These are phyloP conservation scores for Suillus occidentalis DNA, from an alignment of 768 basidiomycete species.

Conservation along the genomic window DNA sequence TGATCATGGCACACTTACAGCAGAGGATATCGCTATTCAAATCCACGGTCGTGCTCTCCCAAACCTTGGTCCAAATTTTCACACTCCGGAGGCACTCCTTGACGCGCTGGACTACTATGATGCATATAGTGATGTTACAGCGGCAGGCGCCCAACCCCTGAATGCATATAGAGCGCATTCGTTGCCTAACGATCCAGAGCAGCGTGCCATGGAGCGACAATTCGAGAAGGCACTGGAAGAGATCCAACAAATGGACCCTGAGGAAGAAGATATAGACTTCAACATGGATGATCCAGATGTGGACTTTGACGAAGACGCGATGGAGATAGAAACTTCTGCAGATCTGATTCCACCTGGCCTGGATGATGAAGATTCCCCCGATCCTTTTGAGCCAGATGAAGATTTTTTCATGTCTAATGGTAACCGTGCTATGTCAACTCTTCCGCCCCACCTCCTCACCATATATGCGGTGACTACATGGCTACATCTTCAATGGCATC, in stretches of 20 bases:
- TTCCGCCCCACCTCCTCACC: conserved; percentile 15
- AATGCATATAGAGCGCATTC: too few species aligned
- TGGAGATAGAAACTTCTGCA: too few species aligned
- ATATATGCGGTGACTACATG: conserved; percentile 26
- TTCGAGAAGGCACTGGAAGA: not conserved
- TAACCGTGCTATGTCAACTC: accelerated
- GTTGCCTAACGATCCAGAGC: conserved; percentile 5
- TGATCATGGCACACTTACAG: conserved; percentile 1
- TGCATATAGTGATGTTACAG: too few species aligned
- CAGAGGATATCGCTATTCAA: conserved; percentile 6
- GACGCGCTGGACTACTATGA: not conserved
- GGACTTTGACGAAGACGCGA: not conserved
- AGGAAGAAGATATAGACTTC: not conserved
- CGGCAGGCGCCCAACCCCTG: too few species aligned
- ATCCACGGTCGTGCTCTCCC: not conserved
- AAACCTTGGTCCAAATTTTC: conserved; percentile 5
- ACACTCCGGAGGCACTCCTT: not conserved
- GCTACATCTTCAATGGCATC: conserved; percentile 29
- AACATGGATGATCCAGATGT: not conserved
- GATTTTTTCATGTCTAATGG: conserved; percentile 10
- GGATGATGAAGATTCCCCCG: not conserved
- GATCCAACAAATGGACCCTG: too few species aligned
- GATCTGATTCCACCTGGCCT: not conserved
- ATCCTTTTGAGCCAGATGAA: not conserved
- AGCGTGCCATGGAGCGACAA: not conserved